phyloP scores from a whole-genome alignment of 1,139 yeast genomes.

The Blastobotrys raffinosifermentans region DNA sequence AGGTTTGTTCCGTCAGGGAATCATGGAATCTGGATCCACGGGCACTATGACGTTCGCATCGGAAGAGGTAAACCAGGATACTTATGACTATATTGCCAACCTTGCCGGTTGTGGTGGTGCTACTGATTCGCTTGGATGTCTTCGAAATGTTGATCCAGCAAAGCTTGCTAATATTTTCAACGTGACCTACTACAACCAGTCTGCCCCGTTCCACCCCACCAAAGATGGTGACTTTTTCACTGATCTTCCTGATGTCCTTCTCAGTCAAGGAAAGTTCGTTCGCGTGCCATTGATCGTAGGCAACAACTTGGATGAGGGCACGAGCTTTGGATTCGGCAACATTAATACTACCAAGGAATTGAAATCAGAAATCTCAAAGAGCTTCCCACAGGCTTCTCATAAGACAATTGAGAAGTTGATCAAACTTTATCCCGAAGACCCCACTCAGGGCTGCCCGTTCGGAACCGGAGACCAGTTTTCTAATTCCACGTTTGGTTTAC shows the following conservation, averaged over 20 bases:
- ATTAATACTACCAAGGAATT: constrained; percentile 2
- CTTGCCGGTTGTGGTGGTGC: constrained; percentile 1
- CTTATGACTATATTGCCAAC: background rate
- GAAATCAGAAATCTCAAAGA: background rate
- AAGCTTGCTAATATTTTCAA: constrained; percentile 3
- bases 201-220: constrained; percentile 2
- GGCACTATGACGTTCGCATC: background rate
- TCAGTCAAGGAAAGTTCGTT: constrained; percentile 1
- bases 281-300: background rate
- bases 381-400: background rate
- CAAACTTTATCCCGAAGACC: constrained; percentile 15
- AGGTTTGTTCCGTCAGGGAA: constrained; percentile 26
- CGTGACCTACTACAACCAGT: constrained; percentile 11
- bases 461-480: constrained; percentile 13
- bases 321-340: background rate
- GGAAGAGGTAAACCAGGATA: background rate
- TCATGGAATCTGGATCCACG: constrained; percentile 14
- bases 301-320: background rate
- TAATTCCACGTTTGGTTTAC: constrained; percentile 7
- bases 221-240: background rate
- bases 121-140: background rate
- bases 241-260: constrained; percentile 10
- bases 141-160: constrained; percentile 3
- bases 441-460: constrained; percentile 19
- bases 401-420: constrained; percentile 3